Evolutionary conservation across 1,284 basidiomycete genomes (phyloP).

Genomic region (Puccinia triticina): DNA sequence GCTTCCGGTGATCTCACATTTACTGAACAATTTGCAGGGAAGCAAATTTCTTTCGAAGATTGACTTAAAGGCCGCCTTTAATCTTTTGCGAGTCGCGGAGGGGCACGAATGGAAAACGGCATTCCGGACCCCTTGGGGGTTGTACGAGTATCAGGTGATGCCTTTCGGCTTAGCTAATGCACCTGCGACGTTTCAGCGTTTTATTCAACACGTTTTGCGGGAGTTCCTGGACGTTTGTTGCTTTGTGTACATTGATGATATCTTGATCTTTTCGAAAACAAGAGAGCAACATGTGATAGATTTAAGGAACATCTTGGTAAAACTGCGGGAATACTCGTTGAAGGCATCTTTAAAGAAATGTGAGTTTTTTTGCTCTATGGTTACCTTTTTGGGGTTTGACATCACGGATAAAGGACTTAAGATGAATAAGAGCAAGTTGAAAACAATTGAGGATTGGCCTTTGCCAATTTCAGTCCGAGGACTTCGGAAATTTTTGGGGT

Average conservation of each 20-base stretch:
- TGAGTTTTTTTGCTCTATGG: constrained; percentile 29
- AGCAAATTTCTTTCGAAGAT: constrained; percentile 15
- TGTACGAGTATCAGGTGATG: constrained; percentile 28
- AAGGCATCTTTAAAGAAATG: constrained; percentile 27
- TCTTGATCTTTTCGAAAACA: constrained; percentile 30
- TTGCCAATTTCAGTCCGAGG: neutral
- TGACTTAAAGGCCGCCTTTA: constrained; percentile 23
- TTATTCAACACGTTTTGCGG: constrained; percentile 23
- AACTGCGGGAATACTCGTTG: constrained; percentile 5
- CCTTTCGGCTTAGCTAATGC: constrained; percentile 35
- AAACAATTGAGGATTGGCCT: constrained; percentile 34
- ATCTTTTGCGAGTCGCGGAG: neutral
- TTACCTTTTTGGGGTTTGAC: constrained; percentile 33
- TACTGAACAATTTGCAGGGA: too few relatives aligned
- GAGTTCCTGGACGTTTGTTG: constrained; percentile 36
- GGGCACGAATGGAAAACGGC: constrained; percentile 16
- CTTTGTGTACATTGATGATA: constrained; percentile 39
- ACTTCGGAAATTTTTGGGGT: too few relatives aligned
- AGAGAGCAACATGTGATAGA: neutral
- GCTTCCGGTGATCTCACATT: too few relatives aligned
- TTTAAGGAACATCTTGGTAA: neutral
- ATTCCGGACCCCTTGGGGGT: constrained; percentile 24
- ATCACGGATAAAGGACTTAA: neutral
- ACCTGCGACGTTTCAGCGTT: constrained; percentile 27
- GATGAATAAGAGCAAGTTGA: constrained; percentile 21